These are phyloP conservation scores for Puya raimondii DNA, from an alignment of 176 grass and related monocot genomes.

Conservation along the genomic window DNA sequence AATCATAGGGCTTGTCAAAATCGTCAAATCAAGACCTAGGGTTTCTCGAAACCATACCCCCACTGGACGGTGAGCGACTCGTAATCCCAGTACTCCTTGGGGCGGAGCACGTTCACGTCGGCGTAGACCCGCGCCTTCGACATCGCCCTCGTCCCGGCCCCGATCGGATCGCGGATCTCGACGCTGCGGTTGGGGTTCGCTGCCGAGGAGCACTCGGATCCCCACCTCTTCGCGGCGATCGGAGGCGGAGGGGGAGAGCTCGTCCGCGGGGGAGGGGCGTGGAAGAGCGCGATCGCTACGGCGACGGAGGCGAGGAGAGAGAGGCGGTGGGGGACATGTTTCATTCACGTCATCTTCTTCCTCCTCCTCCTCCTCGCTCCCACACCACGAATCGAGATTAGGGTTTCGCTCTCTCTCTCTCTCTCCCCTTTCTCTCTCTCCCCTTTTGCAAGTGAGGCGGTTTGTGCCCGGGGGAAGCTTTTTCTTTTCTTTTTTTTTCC, in stretches of 20 bases:
- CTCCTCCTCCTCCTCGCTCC: too few species aligned
- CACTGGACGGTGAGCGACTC: constrained; percentile 73
- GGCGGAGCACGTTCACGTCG: constrained; percentile 65
- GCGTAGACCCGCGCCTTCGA: constrained; percentile 69
- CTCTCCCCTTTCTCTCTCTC: too few species aligned
- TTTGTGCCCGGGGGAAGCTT: too few species aligned
- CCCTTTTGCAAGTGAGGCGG: too few species aligned
- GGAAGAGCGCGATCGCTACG: constrained; percentile 2
- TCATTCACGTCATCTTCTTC: not conserved
- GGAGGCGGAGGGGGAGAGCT: not conserved
- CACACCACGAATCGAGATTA: too few species aligned
- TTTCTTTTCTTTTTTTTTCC: too few species aligned
- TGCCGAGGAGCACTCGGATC: not conserved
- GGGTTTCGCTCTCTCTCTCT: too few species aligned
- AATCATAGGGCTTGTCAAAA: not conserved
- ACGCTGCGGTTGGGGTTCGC: not conserved
- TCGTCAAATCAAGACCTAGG: not conserved
- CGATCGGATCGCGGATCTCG: not conserved
- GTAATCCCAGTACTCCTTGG: constrained; percentile 97
- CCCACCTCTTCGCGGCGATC: not conserved
- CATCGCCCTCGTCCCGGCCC: constrained; percentile 20
- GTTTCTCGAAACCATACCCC: constrained; percentile 37
- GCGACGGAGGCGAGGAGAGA: not conserved
- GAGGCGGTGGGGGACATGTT: not conserved
- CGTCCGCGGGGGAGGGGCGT: not conserved